phyloP scores from a whole-genome alignment of 176 grass and related monocot genomes.

The Bonia amplexicaulis region DNA sequence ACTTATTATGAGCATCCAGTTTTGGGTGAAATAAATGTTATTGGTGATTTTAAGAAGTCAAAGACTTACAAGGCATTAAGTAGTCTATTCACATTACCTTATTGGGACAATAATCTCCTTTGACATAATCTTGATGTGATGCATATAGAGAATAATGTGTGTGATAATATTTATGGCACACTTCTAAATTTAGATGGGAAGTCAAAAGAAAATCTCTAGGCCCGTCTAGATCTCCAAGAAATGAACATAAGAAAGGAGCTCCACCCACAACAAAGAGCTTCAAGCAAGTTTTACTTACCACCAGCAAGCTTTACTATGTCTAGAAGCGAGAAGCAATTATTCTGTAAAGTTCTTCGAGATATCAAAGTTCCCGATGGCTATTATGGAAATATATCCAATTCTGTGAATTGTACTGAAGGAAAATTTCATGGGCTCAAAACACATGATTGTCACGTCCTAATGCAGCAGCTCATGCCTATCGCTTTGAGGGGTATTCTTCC shows the following conservation, averaged over 20 bases:
- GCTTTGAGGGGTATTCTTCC: too few relatives aligned
- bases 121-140: neutral
- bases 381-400: conserved; percentile 6
- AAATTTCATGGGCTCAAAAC: neutral
- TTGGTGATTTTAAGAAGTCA: neutral
- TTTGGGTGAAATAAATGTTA: neutral
- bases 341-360: neutral
- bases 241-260: neutral
- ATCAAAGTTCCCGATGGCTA: neutral
- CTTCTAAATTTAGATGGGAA: neutral
- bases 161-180: neutral
- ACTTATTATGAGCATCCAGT: neutral
- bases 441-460: conserved; percentile 8
- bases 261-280: neutral
- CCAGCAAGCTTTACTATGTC: neutral
- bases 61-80: neutral
- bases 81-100: neutral
- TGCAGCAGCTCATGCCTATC: neutral
- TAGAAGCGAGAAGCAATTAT: neutral
- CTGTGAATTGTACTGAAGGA: neutral
- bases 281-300: conserved; percentile 3
- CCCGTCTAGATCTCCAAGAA: neutral
- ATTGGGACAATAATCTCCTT: neutral
- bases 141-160: neutral
- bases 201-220: neutral